These are phyloP conservation scores for Penicillium antarcticum DNA, from an alignment of 495 filamentous ascomycete species.

Conservation along the genomic window DNA sequence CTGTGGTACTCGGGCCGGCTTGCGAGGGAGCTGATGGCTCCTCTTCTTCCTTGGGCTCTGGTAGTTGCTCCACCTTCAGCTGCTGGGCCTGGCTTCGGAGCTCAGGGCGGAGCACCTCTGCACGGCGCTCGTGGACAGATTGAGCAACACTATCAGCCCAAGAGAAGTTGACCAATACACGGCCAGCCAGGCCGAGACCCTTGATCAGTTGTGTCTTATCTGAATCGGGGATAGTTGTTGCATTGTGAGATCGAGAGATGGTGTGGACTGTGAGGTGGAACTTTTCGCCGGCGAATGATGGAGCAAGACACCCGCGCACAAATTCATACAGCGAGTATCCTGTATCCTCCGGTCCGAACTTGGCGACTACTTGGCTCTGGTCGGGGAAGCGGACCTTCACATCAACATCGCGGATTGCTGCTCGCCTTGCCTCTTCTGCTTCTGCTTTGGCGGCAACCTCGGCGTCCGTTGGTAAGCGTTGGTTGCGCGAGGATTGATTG, in stretches of 20 bases:
- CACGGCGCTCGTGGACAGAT: slow-evolving; percentile 32
- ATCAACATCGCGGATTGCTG: slow-evolving; percentile 62
- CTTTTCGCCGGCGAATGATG: slow-evolving; percentile 35
- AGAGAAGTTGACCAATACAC: slow-evolving; percentile 71
- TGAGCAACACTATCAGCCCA: slow-evolving; percentile 63
- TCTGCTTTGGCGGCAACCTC: slow-evolving; percentile 47
- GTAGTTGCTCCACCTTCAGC: slow-evolving; percentile 54
- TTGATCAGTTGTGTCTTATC: slow-evolving; percentile 61
- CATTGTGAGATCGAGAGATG: slow-evolving; percentile 19
- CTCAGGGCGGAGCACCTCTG: slow-evolving; percentile 60
- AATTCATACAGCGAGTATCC: slow-evolving; percentile 64
- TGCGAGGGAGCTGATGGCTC: slow-evolving; percentile 39
- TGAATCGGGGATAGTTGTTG: slow-evolving; percentile 42
- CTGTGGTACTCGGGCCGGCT: slow-evolving; percentile 28
- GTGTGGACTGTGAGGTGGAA: slow-evolving; percentile 49
- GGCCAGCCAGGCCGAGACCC: slow-evolving; percentile 64
- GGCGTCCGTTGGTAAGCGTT: slow-evolving; percentile 52
- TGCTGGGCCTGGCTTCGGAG: slow-evolving; percentile 64
- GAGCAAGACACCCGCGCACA: slow-evolving; percentile 47
- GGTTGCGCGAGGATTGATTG: slow-evolving; percentile 57
- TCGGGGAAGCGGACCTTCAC: slow-evolving; percentile 88
- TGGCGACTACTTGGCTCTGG: slow-evolving; percentile 64
- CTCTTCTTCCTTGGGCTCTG: slow-evolving; percentile 37
- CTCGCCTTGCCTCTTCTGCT: slow-evolving; percentile 56
- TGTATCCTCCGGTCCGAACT: slow-evolving; percentile 60